These are phyloP conservation scores for Wickerhamomyces bovis DNA, from an alignment of 805 yeast species.

Conservation along the genomic window DNA sequence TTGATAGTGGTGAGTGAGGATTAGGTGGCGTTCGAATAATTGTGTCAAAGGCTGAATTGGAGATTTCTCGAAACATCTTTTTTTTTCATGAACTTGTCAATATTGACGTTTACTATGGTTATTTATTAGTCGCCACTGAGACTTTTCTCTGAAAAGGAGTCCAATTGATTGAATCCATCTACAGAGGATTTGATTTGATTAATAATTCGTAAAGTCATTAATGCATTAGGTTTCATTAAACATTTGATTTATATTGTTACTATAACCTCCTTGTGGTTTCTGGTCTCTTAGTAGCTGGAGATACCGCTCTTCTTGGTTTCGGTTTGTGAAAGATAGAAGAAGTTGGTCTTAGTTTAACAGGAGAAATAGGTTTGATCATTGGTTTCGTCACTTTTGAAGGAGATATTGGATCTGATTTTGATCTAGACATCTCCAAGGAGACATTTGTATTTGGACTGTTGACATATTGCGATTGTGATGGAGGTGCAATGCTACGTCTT, in stretches of 20 bases:
- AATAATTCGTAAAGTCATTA: not conserved
- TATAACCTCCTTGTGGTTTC: not conserved
- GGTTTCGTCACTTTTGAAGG: not conserved
- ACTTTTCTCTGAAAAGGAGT: too few species aligned
- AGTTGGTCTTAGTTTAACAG: not conserved
- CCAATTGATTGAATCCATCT: too few species aligned
- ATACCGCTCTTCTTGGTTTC: not conserved
- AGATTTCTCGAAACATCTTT: too few species aligned
- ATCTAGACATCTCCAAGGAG: too few species aligned
- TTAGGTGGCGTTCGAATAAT: too few species aligned
- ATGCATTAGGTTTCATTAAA: not conserved
- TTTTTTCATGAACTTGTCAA: too few species aligned
- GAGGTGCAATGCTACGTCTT: not conserved
- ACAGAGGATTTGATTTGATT: too few species aligned
- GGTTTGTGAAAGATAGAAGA: not conserved
- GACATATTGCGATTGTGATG: not conserved
- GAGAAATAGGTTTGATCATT: not conserved
- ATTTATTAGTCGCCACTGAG: too few species aligned
- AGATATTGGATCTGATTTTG: not conserved
- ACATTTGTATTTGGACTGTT: not conserved
- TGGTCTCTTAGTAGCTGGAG: slow-evolving; percentile 1
- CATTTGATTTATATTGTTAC: not conserved
- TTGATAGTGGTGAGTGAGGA: too few species aligned
- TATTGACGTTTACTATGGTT: too few species aligned
- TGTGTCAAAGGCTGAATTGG: too few species aligned